These are phyloP conservation scores for Uronychia binucleata DNA, from an alignment of 73 alveolate genomes.

Conservation along the genomic window DNA sequence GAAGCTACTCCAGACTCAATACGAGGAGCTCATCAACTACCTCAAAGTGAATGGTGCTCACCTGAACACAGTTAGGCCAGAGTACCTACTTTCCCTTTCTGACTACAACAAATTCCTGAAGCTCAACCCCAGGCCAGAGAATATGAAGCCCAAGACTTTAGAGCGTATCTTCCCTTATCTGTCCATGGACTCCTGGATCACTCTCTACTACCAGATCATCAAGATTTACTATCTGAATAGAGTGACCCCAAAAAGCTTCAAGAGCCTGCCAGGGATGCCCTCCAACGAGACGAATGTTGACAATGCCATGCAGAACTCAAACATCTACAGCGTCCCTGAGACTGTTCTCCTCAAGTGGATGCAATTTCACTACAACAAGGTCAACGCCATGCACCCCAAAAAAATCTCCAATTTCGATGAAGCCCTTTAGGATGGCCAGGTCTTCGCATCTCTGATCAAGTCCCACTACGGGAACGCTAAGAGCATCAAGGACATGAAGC, in stretches of 20 bases:
- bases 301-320: slow-evolving; percentile 76
- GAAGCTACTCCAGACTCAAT: slow-evolving; percentile 66
- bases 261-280: slow-evolving; percentile 88
- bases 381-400: slow-evolving; percentile 76
- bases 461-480: slow-evolving; percentile 79
- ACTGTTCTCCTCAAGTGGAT: slow-evolving; percentile 94
- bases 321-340: slow-evolving; percentile 92
- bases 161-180: slow-evolving; percentile 89
- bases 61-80: slow-evolving; percentile 95
- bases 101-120: slow-evolving; percentile 76
- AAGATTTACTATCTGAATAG: slow-evolving; percentile 92
- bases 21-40: slow-evolving; percentile 92
- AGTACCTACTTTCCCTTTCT: slow-evolving; percentile 82
- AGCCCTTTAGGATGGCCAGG: slow-evolving; percentile 83
- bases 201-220: slow-evolving; percentile 87
- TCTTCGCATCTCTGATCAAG: slow-evolving; percentile 70
- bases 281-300: slow-evolving; percentile 86
- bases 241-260: slow-evolving; percentile 91
- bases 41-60: slow-evolving; percentile 96
- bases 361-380: slow-evolving; percentile 62
- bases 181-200: slow-evolving; percentile 95
- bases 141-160: slow-evolving; percentile 73
- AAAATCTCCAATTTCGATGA: slow-evolving; percentile 78
- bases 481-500: slow-evolving; percentile 64
- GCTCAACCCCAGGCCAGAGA: slow-evolving; percentile 75